Conservation (phyloP, 2,329 filamentous ascomycete genomes). For the Talaromyces sp. region DNA sequence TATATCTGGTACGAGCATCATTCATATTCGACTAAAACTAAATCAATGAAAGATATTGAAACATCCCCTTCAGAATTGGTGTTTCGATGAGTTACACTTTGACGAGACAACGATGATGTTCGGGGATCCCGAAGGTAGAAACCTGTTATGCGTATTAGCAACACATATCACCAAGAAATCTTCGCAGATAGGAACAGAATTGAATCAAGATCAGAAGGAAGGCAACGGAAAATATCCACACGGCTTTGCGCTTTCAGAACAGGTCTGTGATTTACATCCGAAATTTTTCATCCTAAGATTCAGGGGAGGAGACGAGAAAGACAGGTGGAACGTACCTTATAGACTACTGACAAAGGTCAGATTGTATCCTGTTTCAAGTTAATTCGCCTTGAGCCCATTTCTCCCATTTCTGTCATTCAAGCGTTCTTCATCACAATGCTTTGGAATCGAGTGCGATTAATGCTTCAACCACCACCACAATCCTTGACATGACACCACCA, state of each 20-base stretch:
- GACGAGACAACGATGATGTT: too few relatives aligned
- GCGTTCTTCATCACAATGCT: not conserved
- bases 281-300: constrained; percentile 22
- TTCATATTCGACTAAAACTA: not conserved
- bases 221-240: constrained; percentile 24
- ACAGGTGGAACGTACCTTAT: not conserved
- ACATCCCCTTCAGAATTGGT: not conserved
- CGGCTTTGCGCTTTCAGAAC: constrained; percentile 22
- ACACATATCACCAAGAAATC: not conserved
- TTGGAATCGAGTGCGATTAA: not conserved
- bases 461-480: not conserved
- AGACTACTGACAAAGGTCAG: not conserved
- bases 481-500: constrained; percentile 43
- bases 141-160: not conserved
- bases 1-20: not conserved
- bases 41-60: not conserved
- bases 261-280: constrained; percentile 24
- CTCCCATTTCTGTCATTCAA: too few relatives aligned
- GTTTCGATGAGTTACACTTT: not conserved
- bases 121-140: not conserved
- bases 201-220: constrained; percentile 21
- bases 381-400: not conserved
- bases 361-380: not conserved
- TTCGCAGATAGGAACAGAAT: not conserved
- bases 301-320: not conserved